Base-by-base conservation (phyloP, 495 filamentous ascomycete species). In the Aspergillus bertholletiae region DNA sequence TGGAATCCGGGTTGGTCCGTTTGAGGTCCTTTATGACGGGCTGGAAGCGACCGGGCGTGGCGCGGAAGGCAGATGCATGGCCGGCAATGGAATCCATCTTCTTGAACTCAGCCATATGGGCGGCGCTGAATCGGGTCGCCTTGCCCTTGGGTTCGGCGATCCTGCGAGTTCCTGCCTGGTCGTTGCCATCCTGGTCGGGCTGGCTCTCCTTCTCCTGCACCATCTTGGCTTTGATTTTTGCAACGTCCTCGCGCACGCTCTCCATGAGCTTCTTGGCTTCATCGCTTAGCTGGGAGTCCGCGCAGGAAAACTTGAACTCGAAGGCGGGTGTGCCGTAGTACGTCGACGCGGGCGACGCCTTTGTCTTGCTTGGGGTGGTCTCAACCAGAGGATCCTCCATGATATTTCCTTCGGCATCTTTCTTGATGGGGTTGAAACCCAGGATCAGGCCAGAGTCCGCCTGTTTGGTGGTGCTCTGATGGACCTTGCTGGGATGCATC, bases 31-130 rank as follows among this genome's bases (percentile, higher is more conserved):
- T 77, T 44, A 58, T 28, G 22, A 74, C 76, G 13, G 81, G 80
- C 51, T 80, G 77, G 59, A 80, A 75, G 40, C 84, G 80, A 54
- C 72, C 80, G 5, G 79, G 76, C 23, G 83, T 77, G 17, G 83
- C 81, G 32, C 92, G 80, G 76, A 89, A 91, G 15, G 84, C 78
- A 6, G 92, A 94, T 4, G 89, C 74, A 72, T 97, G 92, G 51
- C 84, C 84, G 21, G 82, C 89, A 68, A 97, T 97, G 11, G 90
- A 96, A 61, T 96, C 90, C 92, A 97, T 96, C 78, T 94, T 97
- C 71, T 88, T 90, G 75, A 97, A 97, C 63, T 92, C 80, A 46
- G 84, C 82, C 82, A 88, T 88, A 65, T 97, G 92, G 46, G 80
- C 83, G 52, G 89, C 83, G 61, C 89, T 95, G 72, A 85, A 97